Conservation (phyloP, 139 green algal genomes). For the Chlorella sp. region DNA sequence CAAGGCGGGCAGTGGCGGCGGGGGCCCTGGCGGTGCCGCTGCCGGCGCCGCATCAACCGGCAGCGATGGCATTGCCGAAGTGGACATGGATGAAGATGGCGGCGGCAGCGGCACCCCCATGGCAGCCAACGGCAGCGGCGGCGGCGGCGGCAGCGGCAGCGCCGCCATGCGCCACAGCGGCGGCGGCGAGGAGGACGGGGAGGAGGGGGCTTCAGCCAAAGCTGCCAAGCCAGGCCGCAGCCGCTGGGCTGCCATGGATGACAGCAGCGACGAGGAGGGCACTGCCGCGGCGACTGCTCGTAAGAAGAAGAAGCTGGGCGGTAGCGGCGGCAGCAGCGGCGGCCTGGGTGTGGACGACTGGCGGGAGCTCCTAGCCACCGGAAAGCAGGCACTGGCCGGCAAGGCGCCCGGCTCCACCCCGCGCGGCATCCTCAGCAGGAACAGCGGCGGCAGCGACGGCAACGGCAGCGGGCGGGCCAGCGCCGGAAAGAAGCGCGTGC, state of each 20-base stretch:
- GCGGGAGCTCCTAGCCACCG: constrained; percentile 15
- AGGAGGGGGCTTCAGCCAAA: not conserved
- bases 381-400: not conserved
- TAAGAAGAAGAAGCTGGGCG: constrained; percentile 10
- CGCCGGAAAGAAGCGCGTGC: constrained; percentile 30
- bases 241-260: constrained; percentile 23
- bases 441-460: constrained; percentile 1
- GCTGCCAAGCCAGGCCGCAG: not conserved
- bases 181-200: not conserved
- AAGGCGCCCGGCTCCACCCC: not conserved
- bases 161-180: not conserved
- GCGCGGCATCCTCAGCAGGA: constrained; percentile 28
- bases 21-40: not conserved
- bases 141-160: not conserved
- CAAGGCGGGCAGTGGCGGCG: not conserved
- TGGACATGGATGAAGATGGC: constrained; percentile 58
- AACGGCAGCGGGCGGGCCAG: not conserved
- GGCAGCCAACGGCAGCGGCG: not conserved
- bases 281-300: not conserved
- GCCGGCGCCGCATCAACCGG: not conserved
- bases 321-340: not conserved
- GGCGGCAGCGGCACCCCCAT: not conserved
- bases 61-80: constrained; percentile 54
- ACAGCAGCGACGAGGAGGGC: not conserved
- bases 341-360: constrained; percentile 21